Percentiles rank a stretch among this genome's conserved stretches.
Evolutionary conservation across 768 basidiomycete genomes (phyloP).

Genomic region (Russula virescens): DNA sequence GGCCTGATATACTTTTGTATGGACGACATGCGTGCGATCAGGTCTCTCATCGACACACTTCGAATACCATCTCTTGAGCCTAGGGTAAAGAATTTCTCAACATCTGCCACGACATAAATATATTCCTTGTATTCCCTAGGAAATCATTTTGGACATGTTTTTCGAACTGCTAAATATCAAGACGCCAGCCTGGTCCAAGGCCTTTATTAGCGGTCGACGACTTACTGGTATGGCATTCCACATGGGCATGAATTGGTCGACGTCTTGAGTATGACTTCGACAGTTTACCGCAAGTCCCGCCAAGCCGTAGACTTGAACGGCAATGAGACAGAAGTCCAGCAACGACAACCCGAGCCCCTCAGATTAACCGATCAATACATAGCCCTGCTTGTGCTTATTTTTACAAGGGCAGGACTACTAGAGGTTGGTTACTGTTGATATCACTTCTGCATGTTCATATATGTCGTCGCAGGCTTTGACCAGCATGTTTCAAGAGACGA

Average conservation of each 20-base stretch:
- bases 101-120: neutral
- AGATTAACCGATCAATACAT: conserved; percentile 93
- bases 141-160: conserved; percentile 89
- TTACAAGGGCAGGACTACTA: conserved; percentile 81
- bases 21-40: conserved; percentile 80
- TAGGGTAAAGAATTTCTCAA: conserved; percentile 45
- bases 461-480: conserved; percentile 61
- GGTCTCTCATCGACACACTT: conserved; percentile 77
- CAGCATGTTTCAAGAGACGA: conserved; percentile 76
- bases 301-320: conserved; percentile 21
- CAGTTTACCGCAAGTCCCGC: conserved; percentile 47
- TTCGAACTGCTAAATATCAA: conserved; percentile 91
- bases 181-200: conserved; percentile 87
- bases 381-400: conserved; percentile 74
- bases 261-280: conserved; percentile 26
- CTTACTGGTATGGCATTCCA: conserved; percentile 60
- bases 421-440: conserved; percentile 51
- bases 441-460: neutral
- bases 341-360: conserved; percentile 47
- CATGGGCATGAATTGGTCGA: neutral
- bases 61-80: conserved; percentile 84
- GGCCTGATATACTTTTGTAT: conserved; percentile 93
- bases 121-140: conserved; percentile 41
- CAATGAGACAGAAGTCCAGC: conserved; percentile 31
- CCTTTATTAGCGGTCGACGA: conserved; percentile 83